These are phyloP conservation scores for Vanilla planifolia DNA, from an alignment of 106 monocot genomes.

Conservation along the genomic window DNA sequence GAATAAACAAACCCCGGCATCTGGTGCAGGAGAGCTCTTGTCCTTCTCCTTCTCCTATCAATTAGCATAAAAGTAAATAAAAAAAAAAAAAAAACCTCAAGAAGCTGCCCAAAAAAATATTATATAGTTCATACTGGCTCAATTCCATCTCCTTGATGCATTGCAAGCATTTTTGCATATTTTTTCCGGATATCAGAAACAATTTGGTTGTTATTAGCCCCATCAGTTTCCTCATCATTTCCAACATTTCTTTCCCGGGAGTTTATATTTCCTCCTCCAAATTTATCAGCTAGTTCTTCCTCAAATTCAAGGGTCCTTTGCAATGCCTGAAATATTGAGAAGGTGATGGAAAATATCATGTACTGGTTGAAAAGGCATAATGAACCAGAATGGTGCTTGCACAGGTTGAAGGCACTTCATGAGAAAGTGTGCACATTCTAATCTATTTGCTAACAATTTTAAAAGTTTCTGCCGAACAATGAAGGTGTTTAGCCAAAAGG, in stretches of 20 bases:
- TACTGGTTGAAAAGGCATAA: not conserved
- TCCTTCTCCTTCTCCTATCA: constrained; percentile 68
- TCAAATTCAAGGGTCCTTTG: constrained; percentile 98
- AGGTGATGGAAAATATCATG: not conserved
- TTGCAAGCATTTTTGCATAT: constrained; percentile 81
- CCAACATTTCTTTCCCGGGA: constrained; percentile 45
- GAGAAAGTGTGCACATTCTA: not conserved
- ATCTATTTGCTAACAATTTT: too few species aligned
- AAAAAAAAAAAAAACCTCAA: constrained; percentile 3
- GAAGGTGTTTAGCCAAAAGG: too few species aligned
- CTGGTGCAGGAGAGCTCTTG: constrained; percentile 61
- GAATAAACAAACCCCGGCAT: constrained; percentile 67
- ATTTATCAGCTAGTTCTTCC: constrained; percentile 92
- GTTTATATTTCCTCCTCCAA: constrained; percentile 68
- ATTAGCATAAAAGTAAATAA: constrained; percentile 4
- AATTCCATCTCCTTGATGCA: constrained; percentile 39
- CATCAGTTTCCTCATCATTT: constrained; percentile 68
- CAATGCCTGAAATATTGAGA: constrained; percentile 50
- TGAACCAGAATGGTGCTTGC: not conserved
- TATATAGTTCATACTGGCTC: constrained; percentile 42
- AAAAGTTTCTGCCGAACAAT: too few species aligned
- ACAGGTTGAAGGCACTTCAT: too few species aligned
- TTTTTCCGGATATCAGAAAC: constrained; percentile 89
- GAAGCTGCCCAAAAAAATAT: not conserved
- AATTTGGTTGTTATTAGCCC: constrained; percentile 53